Evolutionary conservation across 257 asterid genomes (phyloP).

Genomic region (Coffea eugenioides): DNA sequence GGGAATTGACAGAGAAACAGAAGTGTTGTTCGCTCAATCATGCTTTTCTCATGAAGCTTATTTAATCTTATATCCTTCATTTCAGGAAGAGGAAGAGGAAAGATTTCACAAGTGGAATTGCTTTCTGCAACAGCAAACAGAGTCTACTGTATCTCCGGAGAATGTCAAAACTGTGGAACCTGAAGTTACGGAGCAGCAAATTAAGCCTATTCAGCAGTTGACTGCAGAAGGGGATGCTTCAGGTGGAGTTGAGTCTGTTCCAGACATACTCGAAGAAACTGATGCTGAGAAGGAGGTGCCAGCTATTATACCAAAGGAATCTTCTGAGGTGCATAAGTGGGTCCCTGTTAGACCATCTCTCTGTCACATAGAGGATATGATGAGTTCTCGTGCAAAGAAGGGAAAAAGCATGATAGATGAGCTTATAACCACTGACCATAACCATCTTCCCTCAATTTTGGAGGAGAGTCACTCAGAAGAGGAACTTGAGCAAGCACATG

Average conservation of each 20-base stretch:
- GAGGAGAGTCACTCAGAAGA: slow-evolving; percentile 28
- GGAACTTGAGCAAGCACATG: slow-evolving; percentile 76
- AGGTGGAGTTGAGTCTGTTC: slow-evolving; percentile 14
- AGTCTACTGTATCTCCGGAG: slow-evolving; percentile 37
- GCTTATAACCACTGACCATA: slow-evolving; percentile 15
- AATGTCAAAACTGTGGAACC: slow-evolving; percentile 29
- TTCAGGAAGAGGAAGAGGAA: slow-evolving; percentile 95
- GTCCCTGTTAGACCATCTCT: slow-evolving; percentile 66
- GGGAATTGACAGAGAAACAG: background rate
- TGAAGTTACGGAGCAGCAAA: slow-evolving; percentile 30
- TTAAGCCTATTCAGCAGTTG: slow-evolving; percentile 31
- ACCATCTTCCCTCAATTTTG: slow-evolving; percentile 38
- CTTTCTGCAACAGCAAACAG: slow-evolving; percentile 62
- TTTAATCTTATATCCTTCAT: slow-evolving; percentile 16
- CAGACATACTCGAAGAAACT: slow-evolving; percentile 23
- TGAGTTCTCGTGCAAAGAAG: slow-evolving; percentile 72
- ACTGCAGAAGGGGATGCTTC: slow-evolving; percentile 19
- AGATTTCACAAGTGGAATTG: slow-evolving; percentile 83
- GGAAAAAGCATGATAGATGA: slow-evolving; percentile 37
- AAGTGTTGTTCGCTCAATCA: background rate
- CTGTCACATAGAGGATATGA: slow-evolving; percentile 61
- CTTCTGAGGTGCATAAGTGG: slow-evolving; percentile 63
- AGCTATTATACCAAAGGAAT: slow-evolving; percentile 31
- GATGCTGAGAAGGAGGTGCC: slow-evolving; percentile 34
- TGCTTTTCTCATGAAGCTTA: slow-evolving; percentile 9